A percentile compares a stretch with the other conserved stretches of the same genome.
Evolutionary conservation across 129 eudicot genomes (phyloP).

Genomic region (Centaurea solstitialis): DNA sequence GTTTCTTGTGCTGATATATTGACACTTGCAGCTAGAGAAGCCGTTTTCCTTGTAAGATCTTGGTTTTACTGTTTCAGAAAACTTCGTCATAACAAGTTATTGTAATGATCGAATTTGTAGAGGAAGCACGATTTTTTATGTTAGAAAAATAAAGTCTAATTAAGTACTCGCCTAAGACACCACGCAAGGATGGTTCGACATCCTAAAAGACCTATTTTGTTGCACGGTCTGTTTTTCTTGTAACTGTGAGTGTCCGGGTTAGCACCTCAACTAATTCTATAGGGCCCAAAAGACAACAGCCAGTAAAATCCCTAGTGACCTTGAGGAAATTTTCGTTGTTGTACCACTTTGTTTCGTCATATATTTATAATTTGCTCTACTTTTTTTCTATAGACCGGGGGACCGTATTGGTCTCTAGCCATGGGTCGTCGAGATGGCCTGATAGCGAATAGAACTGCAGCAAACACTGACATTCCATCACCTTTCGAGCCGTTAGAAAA

Average conservation of each 20-base stretch:
- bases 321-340: not conserved
- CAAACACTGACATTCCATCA: constrained; percentile 68
- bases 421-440: constrained; percentile 85
- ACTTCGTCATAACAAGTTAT: not conserved
- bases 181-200: not conserved
- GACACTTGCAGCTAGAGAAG: constrained; percentile 62
- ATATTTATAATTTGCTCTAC: not conserved
- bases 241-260: not conserved
- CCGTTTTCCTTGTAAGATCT: constrained; percentile 59
- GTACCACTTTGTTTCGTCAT: not conserved
- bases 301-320: too few species aligned
- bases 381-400: constrained; percentile 51
- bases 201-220: not conserved
- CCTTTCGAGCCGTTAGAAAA: constrained; percentile 67
- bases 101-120: not conserved
- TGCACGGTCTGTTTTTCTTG: not conserved
- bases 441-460: constrained; percentile 65
- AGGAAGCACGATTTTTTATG: not conserved
- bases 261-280: not conserved
- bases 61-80: not conserved
- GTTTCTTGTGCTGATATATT: constrained; percentile 85
- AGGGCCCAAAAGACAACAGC: too few species aligned
- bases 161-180: not conserved
- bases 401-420: constrained; percentile 57
- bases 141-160: not conserved